phyloP scores from a whole-genome alignment of 169 alveolate species.

The Eimeria sp. region DNA sequence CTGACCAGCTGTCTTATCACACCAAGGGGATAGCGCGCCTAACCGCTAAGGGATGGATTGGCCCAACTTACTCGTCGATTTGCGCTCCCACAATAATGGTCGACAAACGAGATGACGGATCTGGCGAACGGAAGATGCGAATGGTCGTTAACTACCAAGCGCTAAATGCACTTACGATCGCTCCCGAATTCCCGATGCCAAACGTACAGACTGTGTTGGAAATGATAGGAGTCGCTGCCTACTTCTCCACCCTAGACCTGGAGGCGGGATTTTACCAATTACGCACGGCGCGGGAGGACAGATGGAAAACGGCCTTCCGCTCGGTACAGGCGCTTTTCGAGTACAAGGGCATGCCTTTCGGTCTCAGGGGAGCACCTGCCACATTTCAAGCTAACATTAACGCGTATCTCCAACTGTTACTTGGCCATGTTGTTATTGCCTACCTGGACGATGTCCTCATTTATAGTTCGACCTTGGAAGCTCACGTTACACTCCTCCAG shows the following conservation, averaged over 20 bases:
- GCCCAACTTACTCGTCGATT: too few relatives aligned
- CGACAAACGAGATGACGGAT: neutral
- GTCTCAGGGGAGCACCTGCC: constrained; percentile 12
- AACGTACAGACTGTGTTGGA: neutral
- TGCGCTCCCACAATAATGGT: neutral
- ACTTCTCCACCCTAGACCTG: neutral
- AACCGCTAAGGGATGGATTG: too few relatives aligned
- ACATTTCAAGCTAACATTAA: neutral
- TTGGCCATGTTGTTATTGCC: neutral
- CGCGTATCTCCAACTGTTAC: neutral
- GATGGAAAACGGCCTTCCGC: neutral
- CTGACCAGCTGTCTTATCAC: too few relatives aligned
- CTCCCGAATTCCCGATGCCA: neutral
- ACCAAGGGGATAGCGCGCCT: too few relatives aligned
- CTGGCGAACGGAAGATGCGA: neutral
- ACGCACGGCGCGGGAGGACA: neutral
- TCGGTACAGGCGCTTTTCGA: neutral
- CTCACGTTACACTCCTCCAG: neutral
- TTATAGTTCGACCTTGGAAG: neutral
- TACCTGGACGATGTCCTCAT: neutral
- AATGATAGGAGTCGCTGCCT: neutral
- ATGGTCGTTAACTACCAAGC: neutral
- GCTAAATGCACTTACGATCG: neutral
- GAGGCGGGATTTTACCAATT: neutral
- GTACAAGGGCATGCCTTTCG: neutral